Percentiles rank a stretch among this genome's conserved stretches.
phyloP scores from a whole-genome alignment of 306 rosid genomes.

The Oxytropis ochrocephala region DNA sequence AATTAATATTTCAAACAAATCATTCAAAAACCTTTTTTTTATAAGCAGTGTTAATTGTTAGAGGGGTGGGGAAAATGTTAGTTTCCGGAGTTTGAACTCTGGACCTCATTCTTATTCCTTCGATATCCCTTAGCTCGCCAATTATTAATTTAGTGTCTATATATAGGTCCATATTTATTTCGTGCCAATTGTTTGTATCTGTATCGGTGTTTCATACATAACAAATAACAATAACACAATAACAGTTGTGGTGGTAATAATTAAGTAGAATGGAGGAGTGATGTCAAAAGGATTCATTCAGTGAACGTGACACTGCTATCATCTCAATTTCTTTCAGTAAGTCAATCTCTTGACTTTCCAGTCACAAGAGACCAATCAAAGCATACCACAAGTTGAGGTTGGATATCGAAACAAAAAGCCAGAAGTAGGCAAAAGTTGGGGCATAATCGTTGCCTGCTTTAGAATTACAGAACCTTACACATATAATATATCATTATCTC shows the following conservation, averaged over 20 bases:
- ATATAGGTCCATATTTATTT: too few species aligned
- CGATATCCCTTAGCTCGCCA: too few species aligned
- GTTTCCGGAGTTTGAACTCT: too few species aligned
- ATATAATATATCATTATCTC: not conserved
- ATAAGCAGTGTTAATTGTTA: too few species aligned
- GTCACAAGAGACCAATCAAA: slow-evolving; percentile 16
- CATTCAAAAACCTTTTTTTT: too few species aligned
- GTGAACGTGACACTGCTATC: slow-evolving; percentile 27
- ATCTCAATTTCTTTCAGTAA: not conserved
- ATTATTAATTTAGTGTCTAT: too few species aligned
- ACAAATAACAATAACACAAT: too few species aligned
- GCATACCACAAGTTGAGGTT: not conserved
- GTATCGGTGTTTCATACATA: too few species aligned
- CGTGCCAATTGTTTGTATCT: too few species aligned
- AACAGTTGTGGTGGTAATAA: not conserved
- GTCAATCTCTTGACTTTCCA: slow-evolving; percentile 25
- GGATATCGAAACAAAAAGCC: slow-evolving; percentile 3
- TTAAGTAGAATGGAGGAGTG: not conserved
- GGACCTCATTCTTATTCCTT: too few species aligned
- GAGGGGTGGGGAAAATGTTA: too few species aligned
- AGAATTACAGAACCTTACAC: slow-evolving; percentile 6
- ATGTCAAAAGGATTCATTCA: slow-evolving; percentile 21
- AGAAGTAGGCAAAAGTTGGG: slow-evolving; percentile 33
- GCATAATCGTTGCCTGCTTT: slow-evolving; percentile 21
- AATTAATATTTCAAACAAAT: too few species aligned